Evolutionary conservation across 352 stramenopile species (phyloP), one percentile per base, ranked within the genome.

Genomic region (Globisporangium orthogonon): DNA sequence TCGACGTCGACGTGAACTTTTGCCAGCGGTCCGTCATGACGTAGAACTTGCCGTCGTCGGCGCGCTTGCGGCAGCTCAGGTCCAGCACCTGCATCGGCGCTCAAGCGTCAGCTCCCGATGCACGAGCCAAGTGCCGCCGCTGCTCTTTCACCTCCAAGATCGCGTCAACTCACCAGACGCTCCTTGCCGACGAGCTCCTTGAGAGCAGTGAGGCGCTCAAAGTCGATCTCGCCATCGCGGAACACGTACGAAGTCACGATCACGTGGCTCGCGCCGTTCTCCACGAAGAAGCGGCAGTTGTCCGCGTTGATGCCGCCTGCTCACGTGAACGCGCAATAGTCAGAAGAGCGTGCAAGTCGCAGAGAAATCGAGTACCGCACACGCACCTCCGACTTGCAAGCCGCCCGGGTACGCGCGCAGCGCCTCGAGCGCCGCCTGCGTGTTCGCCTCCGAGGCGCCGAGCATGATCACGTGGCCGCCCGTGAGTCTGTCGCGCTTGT

Each of bases 381-480:
- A 60, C 33, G 35, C 40, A 92, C 97, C 97, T 58, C 97, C 97
- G 40, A 99, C 80, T 76, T 99, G 97, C 39, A 99, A 72, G 7
- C 92, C 93, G 37, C 83, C 69, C 0, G 95, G 96, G 63, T 97
- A 99, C 17, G 85, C 85, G 30, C 64, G 52, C 29, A 98, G 64
- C 10, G 94, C 95, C 29, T 86, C 74, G 17, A 96, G 58, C 2
- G 89, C 92, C 35, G 95, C 94, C 41, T 94, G 76, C 54, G 92
- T 86, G 70, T 98, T 99, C 18, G 81, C 91, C 55, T 90, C 74
- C 4, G 78, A 89, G 9, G 82, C 73, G n/a, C 96, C 96, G 17
- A 99, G 76, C 94, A 98, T 98, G 66, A 99, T 99, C 28, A 99
- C 94, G 66, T 99, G 97, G 23, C 97, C 97, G 5, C 96, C 97